phyloP scores from a whole-genome alignment of 2,329 filamentous ascomycete genomes.

The Xylogone sp. region DNA sequence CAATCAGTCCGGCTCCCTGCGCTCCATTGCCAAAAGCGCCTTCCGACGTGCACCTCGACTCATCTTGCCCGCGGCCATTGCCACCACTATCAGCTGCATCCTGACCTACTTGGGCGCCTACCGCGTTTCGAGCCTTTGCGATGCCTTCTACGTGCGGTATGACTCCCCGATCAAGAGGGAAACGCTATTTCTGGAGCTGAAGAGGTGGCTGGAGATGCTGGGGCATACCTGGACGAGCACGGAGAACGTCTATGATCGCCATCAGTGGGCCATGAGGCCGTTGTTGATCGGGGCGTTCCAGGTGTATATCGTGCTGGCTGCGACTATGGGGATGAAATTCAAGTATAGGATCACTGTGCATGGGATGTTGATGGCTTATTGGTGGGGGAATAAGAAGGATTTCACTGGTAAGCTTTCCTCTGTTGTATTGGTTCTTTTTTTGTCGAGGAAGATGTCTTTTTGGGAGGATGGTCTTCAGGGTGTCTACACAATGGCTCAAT shows the following conservation, averaged over 20 bases:
- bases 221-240: conserved; percentile 48
- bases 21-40: conserved; percentile 51
- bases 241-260: conserved; percentile 50
- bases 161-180: conserved; percentile 43
- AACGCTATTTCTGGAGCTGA: conserved; percentile 38
- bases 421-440: no score
- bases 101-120: conserved; percentile 54
- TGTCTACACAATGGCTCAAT: no score
- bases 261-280: conserved; percentile 56
- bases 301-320: conserved; percentile 50
- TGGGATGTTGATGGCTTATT: conserved; percentile 47
- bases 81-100: conserved; percentile 53
- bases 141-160: conserved; percentile 53
- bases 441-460: no score
- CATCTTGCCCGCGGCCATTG: conserved; percentile 52
- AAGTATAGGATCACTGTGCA: conserved; percentile 45
- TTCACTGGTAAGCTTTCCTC: not conserved
- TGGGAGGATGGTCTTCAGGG: no score
- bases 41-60: conserved; percentile 56
- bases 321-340: conserved; percentile 45
- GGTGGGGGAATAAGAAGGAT: not conserved
- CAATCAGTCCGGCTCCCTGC: conserved; percentile 48
- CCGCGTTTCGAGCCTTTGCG: conserved; percentile 49
- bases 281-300: conserved; percentile 51
- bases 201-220: conserved; percentile 40